Base-by-base conservation (phyloP, 2,329 filamentous ascomycete genomes). In the Botryotinia calthae region DNA sequence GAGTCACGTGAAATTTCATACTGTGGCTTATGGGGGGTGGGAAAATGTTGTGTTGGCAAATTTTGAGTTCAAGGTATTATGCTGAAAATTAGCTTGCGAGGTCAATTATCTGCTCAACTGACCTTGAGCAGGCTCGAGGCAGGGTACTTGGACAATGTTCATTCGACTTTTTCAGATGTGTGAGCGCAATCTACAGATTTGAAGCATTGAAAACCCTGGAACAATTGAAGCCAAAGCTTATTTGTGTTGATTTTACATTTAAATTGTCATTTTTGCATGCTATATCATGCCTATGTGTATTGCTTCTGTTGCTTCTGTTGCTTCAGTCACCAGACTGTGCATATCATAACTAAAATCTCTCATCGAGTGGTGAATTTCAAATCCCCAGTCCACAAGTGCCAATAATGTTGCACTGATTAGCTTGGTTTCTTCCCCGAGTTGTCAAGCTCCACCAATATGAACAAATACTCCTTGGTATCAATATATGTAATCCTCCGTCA, bases 321-420 rank as follows among this genome's bases (percentile, higher is more conserved):
- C 70, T 34, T 44, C 70, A 72, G 40, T 72, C 62, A 46, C n/a
- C 40, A 40, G 51, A 61, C 51, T 51, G 59, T 56, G 31, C 34
- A 34, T 66, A 25, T 54, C 61, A 44, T 66, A 37, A 66, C n/a
- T 54, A 54, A 54, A 51, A 28, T 37, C 61, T 66, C 22, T 48
- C 74, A 65, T 77, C 76, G 56, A 73, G 78, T 54, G 76, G 71
- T 14, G 78, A 77, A 54, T 74, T 75, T 59, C 73, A 68, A 44
- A 44, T 56, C n/a, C 65, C 65, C 37, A 42, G 31, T 56, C 40
- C 5, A 56, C 5, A 56, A 42, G 34, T 58, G 65, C 37, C n/a
- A 31, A 58, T 25, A 31, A 18, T 31, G 28, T 68, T 68, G 65
- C 48, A 56, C 46, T 37, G 65, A 56, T 58, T 3, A 40, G 37